Evolutionary conservation across 2,329 filamentous ascomycete genomes (phyloP), one percentile per base, ranked within the genome.

Genomic region (Phoma herbarum): DNA sequence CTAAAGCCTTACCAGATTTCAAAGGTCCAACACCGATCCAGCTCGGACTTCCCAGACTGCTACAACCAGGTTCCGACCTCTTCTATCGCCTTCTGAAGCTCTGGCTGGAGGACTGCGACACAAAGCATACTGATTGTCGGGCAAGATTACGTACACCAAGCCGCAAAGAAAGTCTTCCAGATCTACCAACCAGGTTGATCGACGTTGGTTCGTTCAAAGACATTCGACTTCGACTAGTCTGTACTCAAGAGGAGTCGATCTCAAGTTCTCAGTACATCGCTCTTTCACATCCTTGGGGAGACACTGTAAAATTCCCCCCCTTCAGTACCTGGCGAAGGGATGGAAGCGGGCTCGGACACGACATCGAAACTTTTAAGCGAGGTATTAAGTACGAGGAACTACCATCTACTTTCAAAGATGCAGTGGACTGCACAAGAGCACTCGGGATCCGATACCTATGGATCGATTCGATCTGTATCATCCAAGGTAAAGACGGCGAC

Each of bases 381-480:
- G 29, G 26, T 2, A 55, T 57, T 11, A 22, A 14, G 6, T 42
- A 28, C 1, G 41, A 55, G 1, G 14, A 43, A 18, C 43, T 70
- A 3, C 68, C 68, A 1, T 26, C 43, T 10, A 66, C 63, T 1
- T 70, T 72, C 45, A 59, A 25, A 33, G 64, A 74, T 47, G 69
- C 70, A 0, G 55, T 71, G 1, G 57, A 12, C 2, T 52, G 66
- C 1, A 71, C 69, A 0, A 54, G 71, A 0, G 52, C 57, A 0
- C 52, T 73, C 1, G 59, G 60, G 0, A 28, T 56, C 14, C 56
- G 56, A 5, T 73, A 68, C 35, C 52, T 74, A 3, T 74, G 71
- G 70, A 73, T 74, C 7, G 71, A 74, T 28, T 65, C 62, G 0
- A 33, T 72, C 4, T 74, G 71, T 31, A 66, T 72, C 26, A 63